Evolutionary conservation across 2,329 filamentous ascomycete species (phyloP), one percentile per base, ranked within the genome.

Genomic region (Aspergillus versicolor): DNA sequence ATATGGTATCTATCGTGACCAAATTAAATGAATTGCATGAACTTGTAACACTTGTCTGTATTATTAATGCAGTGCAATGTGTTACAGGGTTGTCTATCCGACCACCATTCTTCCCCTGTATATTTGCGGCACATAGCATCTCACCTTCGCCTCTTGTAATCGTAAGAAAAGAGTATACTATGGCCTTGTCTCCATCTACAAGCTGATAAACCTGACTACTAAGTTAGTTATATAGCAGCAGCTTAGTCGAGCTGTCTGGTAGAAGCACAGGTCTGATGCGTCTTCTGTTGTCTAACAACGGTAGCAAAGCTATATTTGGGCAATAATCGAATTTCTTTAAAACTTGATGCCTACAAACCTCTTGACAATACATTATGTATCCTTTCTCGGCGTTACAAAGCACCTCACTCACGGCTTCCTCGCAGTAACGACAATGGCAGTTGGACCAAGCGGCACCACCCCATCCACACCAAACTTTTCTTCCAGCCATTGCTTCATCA

Each of bases 401-500:
- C 43, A 32, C n/a, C 13, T 8, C 2, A 2, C n/a, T 32, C 22
- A 56, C 22, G 65, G 49, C 56, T 73, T 74, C 46, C 59, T 63
- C 21, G 64, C 70, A 15, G 64, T 69, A 2, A 69, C 67, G 42
- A 74, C 44, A 54, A 73, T 62, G 7, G 71, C 71, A 22, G 61
- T 56, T 61, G 67, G 69, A 15, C 66, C 59, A 54, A 67, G 59
- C 4, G 57, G 50, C 32, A 72, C 56, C 3, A 63, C 56, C 8
- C 60, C 69, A 34, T 62, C 55, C 24, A 59, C 61, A 9, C 63
- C 67, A 40, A 65, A 71, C 7, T 42, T 60, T 17, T 62, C 61
- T 24, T 67, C 63, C 43, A 70, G 13, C 38, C 67, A 69, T 44
- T 59, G 63, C 57, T 51, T 59, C 30, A 73, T 37, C 3, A 62